Evolutionary conservation across 2,329 filamentous ascomycete genomes (phyloP).

Genomic region (Metarhizium sp.): DNA sequence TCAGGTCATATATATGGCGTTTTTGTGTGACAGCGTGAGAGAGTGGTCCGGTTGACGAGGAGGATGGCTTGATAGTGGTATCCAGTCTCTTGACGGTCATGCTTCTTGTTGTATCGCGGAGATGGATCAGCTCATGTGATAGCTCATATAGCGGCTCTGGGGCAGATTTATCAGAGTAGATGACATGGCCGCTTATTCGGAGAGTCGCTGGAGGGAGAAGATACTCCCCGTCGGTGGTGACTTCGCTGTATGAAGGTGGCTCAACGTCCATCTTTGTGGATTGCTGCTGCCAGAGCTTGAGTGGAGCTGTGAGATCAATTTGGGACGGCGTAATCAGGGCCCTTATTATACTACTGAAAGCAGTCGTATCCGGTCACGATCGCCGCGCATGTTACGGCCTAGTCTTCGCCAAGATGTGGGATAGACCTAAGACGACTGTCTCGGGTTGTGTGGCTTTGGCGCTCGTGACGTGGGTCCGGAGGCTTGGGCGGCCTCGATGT

Average conservation of each 20-base stretch:
- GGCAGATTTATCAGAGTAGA: constrained; percentile 19
- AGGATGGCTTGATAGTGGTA: constrained; percentile 13
- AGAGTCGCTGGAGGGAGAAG: constrained; percentile 22
- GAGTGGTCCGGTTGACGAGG: constrained; percentile 8
- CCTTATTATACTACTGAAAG: too few relatives aligned
- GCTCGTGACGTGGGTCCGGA: not conserved
- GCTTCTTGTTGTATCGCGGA: constrained; percentile 21
- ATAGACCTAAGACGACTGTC: not conserved
- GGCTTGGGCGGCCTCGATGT: not conserved
- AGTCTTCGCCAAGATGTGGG: too few relatives aligned
- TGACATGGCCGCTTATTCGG: constrained; percentile 22
- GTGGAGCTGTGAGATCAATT: not conserved
- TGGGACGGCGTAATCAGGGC: not conserved
- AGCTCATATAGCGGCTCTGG: constrained; percentile 25
- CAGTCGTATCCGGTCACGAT: too few relatives aligned
- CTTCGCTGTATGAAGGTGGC: constrained; percentile 15
- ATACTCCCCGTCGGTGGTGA: constrained; percentile 4
- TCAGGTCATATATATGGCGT: constrained; percentile 25
- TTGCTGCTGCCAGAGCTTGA: not conserved
- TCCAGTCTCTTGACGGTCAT: constrained; percentile 24
- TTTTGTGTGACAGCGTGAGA: constrained; percentile 17
- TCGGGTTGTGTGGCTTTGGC: not conserved
- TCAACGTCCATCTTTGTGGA: constrained; percentile 1
- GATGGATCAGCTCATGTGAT: constrained; percentile 23
- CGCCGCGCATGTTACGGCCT: too few relatives aligned